Evolutionary conservation across 345 rosid genomes (phyloP).

Genomic region (Fremontodendron californicum): DNA sequence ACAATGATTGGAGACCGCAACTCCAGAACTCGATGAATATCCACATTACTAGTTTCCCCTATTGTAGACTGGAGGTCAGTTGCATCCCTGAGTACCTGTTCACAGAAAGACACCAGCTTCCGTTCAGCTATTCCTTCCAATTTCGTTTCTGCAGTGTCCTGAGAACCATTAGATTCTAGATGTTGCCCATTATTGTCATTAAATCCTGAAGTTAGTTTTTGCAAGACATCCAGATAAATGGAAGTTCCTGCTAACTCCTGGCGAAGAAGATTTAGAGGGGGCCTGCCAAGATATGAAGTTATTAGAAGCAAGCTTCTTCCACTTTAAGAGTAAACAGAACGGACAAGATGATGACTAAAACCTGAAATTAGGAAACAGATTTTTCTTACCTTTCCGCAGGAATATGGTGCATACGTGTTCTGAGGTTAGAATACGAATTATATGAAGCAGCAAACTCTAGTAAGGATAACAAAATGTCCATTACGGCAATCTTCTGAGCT

Average conservation of each 20-base stretch:
- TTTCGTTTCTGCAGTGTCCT: constrained; percentile 36
- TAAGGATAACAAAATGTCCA: constrained; percentile 81
- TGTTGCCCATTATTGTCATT: constrained; percentile 26
- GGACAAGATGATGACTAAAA: constrained; percentile 8
- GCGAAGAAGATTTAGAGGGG: constrained; percentile 87
- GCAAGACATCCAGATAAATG: constrained; percentile 84
- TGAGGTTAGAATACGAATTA: constrained; percentile 83
- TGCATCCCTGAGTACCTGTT: constrained; percentile 82
- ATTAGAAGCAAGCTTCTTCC: constrained; percentile 9
- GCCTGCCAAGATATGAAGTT: constrained; percentile 47
- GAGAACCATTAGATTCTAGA: constrained; percentile 28
- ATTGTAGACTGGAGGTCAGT: constrained; percentile 70
- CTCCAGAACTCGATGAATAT: constrained; percentile 80
- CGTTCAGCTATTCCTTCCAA: constrained; percentile 76
- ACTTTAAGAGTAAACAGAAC: not conserved
- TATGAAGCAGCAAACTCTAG: constrained; percentile 89
- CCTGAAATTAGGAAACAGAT: not conserved
- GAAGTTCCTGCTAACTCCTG: constrained; percentile 86
- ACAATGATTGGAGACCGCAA: constrained; percentile 89
- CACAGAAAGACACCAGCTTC: constrained; percentile 81
- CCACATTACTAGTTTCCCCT: constrained; percentile 79
- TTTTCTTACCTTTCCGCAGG: constrained; percentile 68
- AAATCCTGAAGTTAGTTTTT: constrained; percentile 62
- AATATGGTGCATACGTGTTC: constrained; percentile 71
- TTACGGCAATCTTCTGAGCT: constrained; percentile 69